Percentiles rank a stretch among this genome's conserved stretches.
These are phyloP conservation scores for Zymoseptoria pseudotritici DNA, from an alignment of 2,329 filamentous ascomycete genomes.

Conservation along the genomic window DNA sequence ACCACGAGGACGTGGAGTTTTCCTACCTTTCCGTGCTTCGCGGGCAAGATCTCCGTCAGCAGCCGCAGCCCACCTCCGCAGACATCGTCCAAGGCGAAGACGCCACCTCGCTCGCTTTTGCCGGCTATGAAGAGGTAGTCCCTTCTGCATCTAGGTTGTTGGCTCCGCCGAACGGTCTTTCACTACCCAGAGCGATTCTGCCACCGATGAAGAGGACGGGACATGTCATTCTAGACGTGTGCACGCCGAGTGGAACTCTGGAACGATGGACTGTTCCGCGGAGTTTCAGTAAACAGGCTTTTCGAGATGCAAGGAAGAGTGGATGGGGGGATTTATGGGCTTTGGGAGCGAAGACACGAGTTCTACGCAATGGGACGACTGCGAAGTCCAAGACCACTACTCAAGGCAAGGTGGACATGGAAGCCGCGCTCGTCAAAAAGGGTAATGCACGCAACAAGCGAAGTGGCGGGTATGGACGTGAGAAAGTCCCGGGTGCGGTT, in stretches of 20 bases:
- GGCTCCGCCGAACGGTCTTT: constrained; percentile 42
- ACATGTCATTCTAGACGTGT: constrained; percentile 84
- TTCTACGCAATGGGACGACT: constrained; percentile 40
- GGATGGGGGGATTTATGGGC: constrained; percentile 94
- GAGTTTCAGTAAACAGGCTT: constrained; percentile 72
- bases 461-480: neutral
- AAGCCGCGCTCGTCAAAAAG: constrained; percentile 12
- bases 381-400: constrained; percentile 8
- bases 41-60: constrained; percentile 53
- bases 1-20: constrained; percentile 86
- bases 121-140: neutral
- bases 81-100: constrained; percentile 4
- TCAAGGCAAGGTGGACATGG: constrained; percentile 2
- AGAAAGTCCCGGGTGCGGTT: constrained; percentile 3
- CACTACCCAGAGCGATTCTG: constrained; percentile 70
- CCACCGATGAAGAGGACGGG: constrained; percentile 79
- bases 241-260: constrained; percentile 74
- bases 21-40: constrained; percentile 82
- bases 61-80: neutral
- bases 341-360: constrained; percentile 80
- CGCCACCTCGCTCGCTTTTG: constrained; percentile 2
- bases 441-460: constrained; percentile 2
- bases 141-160: no score
- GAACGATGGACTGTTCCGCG: constrained; percentile 91
- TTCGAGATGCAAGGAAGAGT: constrained; percentile 85